A percentile compares a stretch with the other conserved stretches of the same genome.
phyloP scores from a whole-genome alignment of 2,329 filamentous ascomycete species.

The Cladosporium phlei region DNA sequence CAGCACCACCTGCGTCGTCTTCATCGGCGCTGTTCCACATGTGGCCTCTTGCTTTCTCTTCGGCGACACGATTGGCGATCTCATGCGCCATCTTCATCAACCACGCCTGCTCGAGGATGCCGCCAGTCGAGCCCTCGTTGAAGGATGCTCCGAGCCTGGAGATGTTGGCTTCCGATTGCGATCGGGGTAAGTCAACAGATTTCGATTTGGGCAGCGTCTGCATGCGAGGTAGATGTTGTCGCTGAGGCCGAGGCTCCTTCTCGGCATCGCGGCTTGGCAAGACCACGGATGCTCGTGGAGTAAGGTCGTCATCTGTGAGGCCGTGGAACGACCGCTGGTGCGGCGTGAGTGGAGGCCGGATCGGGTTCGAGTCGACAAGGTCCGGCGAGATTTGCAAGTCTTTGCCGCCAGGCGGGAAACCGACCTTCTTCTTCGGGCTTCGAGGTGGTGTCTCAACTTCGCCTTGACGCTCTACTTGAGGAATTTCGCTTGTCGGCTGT shows the following conservation, averaged over 20 bases:
- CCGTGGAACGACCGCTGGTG: constrained; percentile 3
- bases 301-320: constrained; percentile 13
- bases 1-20: constrained; percentile 13
- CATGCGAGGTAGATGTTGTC: constrained; percentile 18
- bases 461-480: constrained; percentile 27
- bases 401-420: constrained; percentile 24
- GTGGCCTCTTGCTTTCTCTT: constrained; percentile 60
- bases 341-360: constrained; percentile 18
- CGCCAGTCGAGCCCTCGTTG: constrained; percentile 29
- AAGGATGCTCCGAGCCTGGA: constrained; percentile 22
- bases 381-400: constrained; percentile 5
- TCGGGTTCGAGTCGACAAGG: not conserved
- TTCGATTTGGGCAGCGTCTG: constrained; percentile 18
- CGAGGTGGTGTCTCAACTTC: constrained; percentile 45
- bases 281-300: constrained; percentile 14
- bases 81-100: constrained; percentile 91
- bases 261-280: not conserved
- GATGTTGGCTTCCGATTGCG: constrained; percentile 21
- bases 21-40: constrained; percentile 15
- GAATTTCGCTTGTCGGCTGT: constrained; percentile 42
- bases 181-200: constrained; percentile 14
- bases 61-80: constrained; percentile 79
- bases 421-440: constrained; percentile 39
- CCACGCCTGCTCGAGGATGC: constrained; percentile 75
- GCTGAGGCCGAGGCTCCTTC: constrained; percentile 13